A percentile compares a stretch with the other conserved stretches of the same genome.
Conservation (phyloP, 1,139 yeast genomes). For the Taphrina pruni region DNA sequence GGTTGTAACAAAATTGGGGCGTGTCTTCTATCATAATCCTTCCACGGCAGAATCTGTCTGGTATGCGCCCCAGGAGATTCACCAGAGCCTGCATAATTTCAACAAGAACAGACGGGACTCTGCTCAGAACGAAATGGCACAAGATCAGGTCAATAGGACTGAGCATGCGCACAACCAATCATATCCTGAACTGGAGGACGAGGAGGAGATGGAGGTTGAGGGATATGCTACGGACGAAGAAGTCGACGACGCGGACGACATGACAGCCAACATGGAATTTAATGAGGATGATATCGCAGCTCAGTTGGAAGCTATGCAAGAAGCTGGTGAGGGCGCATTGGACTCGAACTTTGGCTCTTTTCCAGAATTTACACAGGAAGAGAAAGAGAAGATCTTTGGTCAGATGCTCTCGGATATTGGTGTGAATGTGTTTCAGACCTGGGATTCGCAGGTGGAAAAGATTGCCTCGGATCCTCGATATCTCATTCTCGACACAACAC, state of each 20-base stretch:
- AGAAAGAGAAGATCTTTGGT: constrained; percentile 33
- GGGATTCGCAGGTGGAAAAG: constrained; percentile 58
- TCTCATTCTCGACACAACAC: constrained; percentile 52
- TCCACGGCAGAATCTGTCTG: constrained; percentile 52
- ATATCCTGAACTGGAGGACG: constrained; percentile 27
- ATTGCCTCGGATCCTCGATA: constrained; percentile 56
- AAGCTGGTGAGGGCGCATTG: constrained; percentile 42
- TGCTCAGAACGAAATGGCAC: constrained; percentile 11
- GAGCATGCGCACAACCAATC: background rate
- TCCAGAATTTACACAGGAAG: constrained; percentile 43
- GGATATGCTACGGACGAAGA: constrained; percentile 21
- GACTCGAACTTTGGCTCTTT: constrained; percentile 45
- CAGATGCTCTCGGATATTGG: constrained; percentile 50
- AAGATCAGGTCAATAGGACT: background rate
- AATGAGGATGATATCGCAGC: constrained; percentile 46
- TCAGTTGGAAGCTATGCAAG: constrained; percentile 46
- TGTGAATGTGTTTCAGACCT: constrained; percentile 56
- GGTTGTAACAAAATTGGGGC: constrained; percentile 57
- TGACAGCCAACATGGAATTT: constrained; percentile 44
- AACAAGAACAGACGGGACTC: constrained; percentile 1
- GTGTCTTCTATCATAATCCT: constrained; percentile 56
- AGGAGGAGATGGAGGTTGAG: constrained; percentile 31
- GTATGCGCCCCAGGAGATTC: constrained; percentile 54
- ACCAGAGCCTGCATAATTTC: constrained; percentile 47
- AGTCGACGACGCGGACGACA: constrained; percentile 43